These are phyloP conservation scores for Malassezia yamatoensis DNA, from an alignment of 1,284 basidiomycete species.

Conservation along the genomic window DNA sequence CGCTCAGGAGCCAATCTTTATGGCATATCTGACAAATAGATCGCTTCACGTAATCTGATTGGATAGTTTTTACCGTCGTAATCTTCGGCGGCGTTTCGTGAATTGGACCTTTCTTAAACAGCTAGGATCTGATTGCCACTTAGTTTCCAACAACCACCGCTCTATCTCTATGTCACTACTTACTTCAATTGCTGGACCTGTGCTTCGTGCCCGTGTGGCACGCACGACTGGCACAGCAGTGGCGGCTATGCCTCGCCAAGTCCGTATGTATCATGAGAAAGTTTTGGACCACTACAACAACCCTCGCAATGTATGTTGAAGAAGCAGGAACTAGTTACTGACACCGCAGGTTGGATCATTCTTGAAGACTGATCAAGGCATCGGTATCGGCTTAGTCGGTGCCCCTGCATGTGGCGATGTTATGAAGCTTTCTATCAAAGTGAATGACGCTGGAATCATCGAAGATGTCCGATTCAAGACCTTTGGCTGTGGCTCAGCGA, in stretches of 20 bases:
- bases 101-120: too few species aligned
- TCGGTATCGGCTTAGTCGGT: slow-evolving; percentile 94
- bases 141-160: slow-evolving; percentile 4
- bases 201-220: not conserved
- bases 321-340: slow-evolving; percentile 26
- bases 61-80: not conserved
- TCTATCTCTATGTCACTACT: not conserved
- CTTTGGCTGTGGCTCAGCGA: slow-evolving; percentile 73
- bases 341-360: slow-evolving; percentile 74
- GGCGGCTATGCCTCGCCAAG: not conserved
- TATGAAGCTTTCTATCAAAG: slow-evolving; percentile 98
- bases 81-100: too few species aligned
- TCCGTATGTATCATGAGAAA: slow-evolving; percentile 43
- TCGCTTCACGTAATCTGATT: not conserved
- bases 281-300: slow-evolving; percentile 49
- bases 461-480: slow-evolving; percentile 89
- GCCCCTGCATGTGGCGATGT: slow-evolving; percentile 91
- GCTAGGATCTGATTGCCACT: not conserved
- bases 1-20: not conserved
- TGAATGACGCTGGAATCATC: slow-evolving; percentile 84
- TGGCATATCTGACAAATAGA: slow-evolving; percentile 3
- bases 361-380: slow-evolving; percentile 76
- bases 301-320: slow-evolving; percentile 39
- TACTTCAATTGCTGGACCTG: not conserved
- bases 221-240: slow-evolving; percentile 4